Conservation (phyloP, 1,139 yeast genomes). For the Geotrichum candidum region DNA sequence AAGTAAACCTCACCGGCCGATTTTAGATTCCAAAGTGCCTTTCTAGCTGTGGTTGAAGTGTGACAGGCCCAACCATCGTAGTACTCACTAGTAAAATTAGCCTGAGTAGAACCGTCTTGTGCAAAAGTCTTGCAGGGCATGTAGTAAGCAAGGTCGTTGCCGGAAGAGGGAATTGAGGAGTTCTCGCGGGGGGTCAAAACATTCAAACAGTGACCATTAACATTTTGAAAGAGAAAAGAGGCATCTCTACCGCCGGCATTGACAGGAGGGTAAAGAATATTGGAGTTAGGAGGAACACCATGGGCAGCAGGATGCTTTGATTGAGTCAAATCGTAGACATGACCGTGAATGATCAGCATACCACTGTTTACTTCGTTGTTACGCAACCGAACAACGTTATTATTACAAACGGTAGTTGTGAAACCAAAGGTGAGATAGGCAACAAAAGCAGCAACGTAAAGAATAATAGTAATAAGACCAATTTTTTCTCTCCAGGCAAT, state of each 20-base stretch:
- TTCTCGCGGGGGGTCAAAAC: conserved; percentile 68
- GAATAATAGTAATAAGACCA: conserved; percentile 70
- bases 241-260: conserved; percentile 90
- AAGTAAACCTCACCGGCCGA: conserved; percentile 73
- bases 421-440: conserved; percentile 91
- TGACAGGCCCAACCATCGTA: conserved; percentile 92
- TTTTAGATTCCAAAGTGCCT: conserved; percentile 55
- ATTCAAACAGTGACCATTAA: conserved; percentile 85
- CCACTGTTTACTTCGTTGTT: conserved; percentile 54
- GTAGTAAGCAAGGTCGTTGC: conserved; percentile 81
- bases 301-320: conserved; percentile 78
- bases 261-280: conserved; percentile 73
- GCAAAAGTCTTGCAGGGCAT: conserved; percentile 79
- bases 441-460: conserved; percentile 68
- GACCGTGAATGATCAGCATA: conserved; percentile 73
- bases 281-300: conserved; percentile 63
- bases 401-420: conserved; percentile 74
- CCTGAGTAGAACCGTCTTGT: conserved; percentile 63
- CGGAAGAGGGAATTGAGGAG: conserved; percentile 62
- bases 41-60: conserved; percentile 63
- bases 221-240: conserved; percentile 85
- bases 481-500: conserved; percentile 97
- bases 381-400: conserved; percentile 46
- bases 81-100: conserved; percentile 50
- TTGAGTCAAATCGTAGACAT: conserved; percentile 62